These are phyloP conservation scores for Colletotrichum spaethianum DNA, from an alignment of 2,329 filamentous ascomycete species.

Conservation along the genomic window DNA sequence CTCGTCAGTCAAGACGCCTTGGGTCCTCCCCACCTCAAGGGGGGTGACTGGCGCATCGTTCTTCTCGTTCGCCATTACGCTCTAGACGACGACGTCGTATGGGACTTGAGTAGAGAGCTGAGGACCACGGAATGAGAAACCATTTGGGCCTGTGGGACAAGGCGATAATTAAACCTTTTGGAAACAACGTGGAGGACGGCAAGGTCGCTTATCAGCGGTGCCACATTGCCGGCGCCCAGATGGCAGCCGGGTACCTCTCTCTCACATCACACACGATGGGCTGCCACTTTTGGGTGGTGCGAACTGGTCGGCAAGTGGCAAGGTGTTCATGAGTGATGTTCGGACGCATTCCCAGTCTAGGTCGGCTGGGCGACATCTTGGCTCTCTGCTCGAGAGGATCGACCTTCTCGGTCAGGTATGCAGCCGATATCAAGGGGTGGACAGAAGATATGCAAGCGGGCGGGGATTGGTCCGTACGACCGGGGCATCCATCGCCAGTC, in stretches of 20 bases:
- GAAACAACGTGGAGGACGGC: not conserved
- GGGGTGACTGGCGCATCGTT: constrained; percentile 27
- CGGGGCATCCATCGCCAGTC: constrained; percentile 9
- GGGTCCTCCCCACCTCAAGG: constrained; percentile 22
- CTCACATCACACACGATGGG: constrained; percentile 1
- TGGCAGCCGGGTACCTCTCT: constrained; percentile 14
- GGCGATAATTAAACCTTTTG: constrained; percentile 28
- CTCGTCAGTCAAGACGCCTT: constrained; percentile 37
- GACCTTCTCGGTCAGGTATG: constrained; percentile 42
- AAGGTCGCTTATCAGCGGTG: constrained; percentile 38
- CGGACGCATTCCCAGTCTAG: constrained; percentile 28
- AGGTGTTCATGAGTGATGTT: constrained; percentile 25
- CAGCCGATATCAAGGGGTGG: constrained; percentile 32
- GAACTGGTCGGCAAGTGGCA: constrained; percentile 23
- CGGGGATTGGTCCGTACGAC: constrained; percentile 29
- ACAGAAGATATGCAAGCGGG: constrained; percentile 28
- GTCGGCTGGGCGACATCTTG: constrained; percentile 35
- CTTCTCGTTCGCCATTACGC: constrained; percentile 38
- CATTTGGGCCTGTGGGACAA: not conserved
- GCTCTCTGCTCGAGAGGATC: constrained; percentile 25
- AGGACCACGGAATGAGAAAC: not conserved
- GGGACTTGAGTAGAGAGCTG: constrained; percentile 2
- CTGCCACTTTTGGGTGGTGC: constrained; percentile 4
- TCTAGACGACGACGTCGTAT: constrained; percentile 7
- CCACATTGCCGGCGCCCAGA: constrained; percentile 25